These are phyloP conservation scores for Cytospora mali DNA, from an alignment of 2,329 filamentous ascomycete genomes.

Conservation along the genomic window DNA sequence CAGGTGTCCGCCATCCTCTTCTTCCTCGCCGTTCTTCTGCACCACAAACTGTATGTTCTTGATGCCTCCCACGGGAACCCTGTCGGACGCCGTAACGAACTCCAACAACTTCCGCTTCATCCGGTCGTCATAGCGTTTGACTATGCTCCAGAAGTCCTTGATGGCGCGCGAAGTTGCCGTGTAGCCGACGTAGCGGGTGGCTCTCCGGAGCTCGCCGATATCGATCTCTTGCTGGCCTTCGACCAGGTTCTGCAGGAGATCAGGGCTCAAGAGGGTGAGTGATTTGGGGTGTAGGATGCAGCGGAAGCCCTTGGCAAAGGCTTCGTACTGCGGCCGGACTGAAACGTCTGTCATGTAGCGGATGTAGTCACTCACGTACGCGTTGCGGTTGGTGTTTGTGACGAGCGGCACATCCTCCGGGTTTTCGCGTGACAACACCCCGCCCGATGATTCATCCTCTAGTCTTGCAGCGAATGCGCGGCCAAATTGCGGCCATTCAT, in stretches of 20 bases:
- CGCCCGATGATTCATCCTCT: not conserved
- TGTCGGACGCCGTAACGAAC: constrained; percentile 92
- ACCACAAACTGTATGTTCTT: constrained; percentile 82
- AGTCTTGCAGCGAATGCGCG: constrained; percentile 11
- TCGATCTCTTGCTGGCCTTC: constrained; percentile 85
- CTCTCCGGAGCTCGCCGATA: constrained; percentile 69
- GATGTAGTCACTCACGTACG: constrained; percentile 84
- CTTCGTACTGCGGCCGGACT: constrained; percentile 73
- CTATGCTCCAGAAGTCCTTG: constrained; percentile 81
- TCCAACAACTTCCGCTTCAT: constrained; percentile 80
- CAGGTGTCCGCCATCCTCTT: constrained; percentile 57
- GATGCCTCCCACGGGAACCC: constrained; percentile 85
- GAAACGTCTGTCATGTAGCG: constrained; percentile 79
- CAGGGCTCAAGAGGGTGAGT: constrained; percentile 70
- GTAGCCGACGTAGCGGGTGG: constrained; percentile 82
- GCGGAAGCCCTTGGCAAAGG: constrained; percentile 81
- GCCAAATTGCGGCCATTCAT: constrained; percentile 57
- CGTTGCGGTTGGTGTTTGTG: constrained; percentile 75
- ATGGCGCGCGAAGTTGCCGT: constrained; percentile 70
- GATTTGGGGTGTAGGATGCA: constrained; percentile 72
- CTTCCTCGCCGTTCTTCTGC: constrained; percentile 71
- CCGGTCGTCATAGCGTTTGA: constrained; percentile 65
- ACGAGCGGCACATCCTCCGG: constrained; percentile 69
- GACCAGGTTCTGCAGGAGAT: constrained; percentile 73
- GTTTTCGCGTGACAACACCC: constrained; percentile 39